A percentile compares a stretch with the other conserved stretches of the same genome.
Conservation (phyloP, 2,329 filamentous ascomycete species). For the Tricladium varicosporioides region DNA sequence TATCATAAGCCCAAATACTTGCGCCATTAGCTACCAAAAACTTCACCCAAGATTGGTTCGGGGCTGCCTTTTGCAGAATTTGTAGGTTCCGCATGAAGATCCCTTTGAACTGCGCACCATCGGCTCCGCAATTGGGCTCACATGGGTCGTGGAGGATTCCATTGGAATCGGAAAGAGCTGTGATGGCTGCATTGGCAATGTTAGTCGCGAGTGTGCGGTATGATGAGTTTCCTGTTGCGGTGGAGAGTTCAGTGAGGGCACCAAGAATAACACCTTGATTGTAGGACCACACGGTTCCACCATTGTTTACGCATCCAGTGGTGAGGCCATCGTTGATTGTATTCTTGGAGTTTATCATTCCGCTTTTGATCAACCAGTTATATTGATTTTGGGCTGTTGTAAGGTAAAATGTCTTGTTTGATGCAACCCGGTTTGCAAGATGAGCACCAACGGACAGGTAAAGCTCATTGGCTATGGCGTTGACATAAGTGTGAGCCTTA, state of each 20-base stretch:
- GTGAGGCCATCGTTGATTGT: conserved; percentile 53
- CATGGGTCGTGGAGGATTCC: conserved; percentile 55
- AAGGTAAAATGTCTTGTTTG: conserved; percentile 51
- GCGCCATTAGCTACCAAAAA: conserved; percentile 64
- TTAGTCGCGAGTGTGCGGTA: conserved; percentile 45
- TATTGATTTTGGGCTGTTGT: conserved; percentile 50
- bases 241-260: conserved; percentile 55
- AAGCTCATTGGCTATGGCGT: conserved; percentile 57
- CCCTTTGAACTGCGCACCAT: conserved; percentile 69
- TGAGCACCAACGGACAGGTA: conserved; percentile 54
- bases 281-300: conserved; percentile 47
- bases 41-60: conserved; percentile 46
- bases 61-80: conserved; percentile 47
- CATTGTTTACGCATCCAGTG: conserved; percentile 47
- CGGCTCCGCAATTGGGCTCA: conserved; percentile 44
- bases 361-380: conserved; percentile 48
- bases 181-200: conserved; percentile 54
- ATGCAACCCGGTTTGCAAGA: conserved; percentile 53
- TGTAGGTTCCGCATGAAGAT: conserved; percentile 66
- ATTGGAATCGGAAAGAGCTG: conserved; percentile 41
- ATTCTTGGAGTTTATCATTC: conserved; percentile 46
- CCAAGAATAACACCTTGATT: conserved; percentile 62
- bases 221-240: conserved; percentile 42
- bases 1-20: conserved; percentile 61
- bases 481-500: conserved; percentile 51